phyloP scores from a whole-genome alignment of 2,329 filamentous ascomycete species.

The Fusarium neocosmosporiellum region DNA sequence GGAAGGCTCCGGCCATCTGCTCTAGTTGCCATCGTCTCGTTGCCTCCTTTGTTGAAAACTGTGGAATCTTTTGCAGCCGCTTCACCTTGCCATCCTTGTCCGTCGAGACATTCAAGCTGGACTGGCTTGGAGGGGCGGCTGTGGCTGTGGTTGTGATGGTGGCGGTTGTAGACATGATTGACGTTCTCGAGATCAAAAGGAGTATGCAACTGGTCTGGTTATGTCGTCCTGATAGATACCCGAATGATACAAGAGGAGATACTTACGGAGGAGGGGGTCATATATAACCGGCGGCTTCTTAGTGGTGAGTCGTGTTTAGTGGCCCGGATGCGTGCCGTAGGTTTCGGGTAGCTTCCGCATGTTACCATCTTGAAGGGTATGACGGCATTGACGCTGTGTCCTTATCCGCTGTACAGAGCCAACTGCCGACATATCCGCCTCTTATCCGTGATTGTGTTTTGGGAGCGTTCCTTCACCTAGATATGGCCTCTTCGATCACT shows the following conservation, averaged over 20 bases:
- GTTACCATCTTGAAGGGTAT: neutral
- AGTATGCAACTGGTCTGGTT: neutral
- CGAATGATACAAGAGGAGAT: neutral
- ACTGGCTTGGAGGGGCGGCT: neutral
- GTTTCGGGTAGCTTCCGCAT: neutral
- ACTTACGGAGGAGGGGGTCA: neutral
- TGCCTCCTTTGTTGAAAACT: constrained; percentile 33
- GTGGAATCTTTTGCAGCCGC: constrained; percentile 34
- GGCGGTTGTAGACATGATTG: constrained; percentile 28
- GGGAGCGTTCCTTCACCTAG: neutral
- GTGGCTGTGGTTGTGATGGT: neutral
- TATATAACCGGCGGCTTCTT: neutral
- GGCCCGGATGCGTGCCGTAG: neutral
- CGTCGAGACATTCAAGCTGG: constrained; percentile 23
- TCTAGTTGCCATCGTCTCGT: constrained; percentile 48
- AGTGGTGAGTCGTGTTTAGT: neutral
- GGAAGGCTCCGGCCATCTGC: constrained; percentile 58
- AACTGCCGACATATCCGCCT: neutral
- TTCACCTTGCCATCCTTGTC: constrained; percentile 23
- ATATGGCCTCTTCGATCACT: neutral
- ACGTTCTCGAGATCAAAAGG: no score
- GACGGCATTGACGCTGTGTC: neutral
- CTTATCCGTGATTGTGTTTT: neutral
- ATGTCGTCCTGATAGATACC: neutral
- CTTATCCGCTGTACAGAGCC: neutral